A percentile compares a stretch with the other conserved stretches of the same genome.
Evolutionary conservation across 768 basidiomycete genomes (phyloP).

Genomic region (Mycena haematopus): DNA sequence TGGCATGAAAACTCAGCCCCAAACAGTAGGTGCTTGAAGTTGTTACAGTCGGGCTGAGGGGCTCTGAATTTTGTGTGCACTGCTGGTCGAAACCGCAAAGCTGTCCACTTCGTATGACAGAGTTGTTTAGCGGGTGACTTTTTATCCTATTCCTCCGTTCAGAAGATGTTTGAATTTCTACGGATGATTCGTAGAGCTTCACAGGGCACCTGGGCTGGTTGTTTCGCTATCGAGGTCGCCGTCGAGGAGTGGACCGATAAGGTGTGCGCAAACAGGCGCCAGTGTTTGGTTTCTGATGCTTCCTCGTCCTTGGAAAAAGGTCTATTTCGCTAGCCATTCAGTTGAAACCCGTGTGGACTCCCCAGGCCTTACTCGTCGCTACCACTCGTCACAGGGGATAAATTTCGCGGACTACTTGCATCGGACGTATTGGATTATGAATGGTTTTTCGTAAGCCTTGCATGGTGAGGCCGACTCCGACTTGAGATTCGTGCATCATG

Average conservation of each 20-base stretch:
- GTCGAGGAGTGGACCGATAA: background rate
- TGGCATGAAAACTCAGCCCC: background rate
- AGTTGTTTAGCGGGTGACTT: background rate
- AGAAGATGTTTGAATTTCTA: background rate
- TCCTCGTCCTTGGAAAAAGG: background rate
- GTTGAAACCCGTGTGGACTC: no score
- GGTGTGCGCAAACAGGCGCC: background rate
- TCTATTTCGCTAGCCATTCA: no score
- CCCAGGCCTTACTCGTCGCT: no score
- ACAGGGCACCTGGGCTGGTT: background rate
- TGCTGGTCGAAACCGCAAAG: background rate
- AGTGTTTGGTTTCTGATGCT: background rate
- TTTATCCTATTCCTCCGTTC: background rate
- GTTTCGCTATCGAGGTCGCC: background rate
- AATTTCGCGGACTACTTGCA: no score
- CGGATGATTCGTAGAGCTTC: background rate
- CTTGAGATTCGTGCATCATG: no score
- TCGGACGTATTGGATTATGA: no score
- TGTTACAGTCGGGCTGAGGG: background rate
- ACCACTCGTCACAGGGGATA: no score
- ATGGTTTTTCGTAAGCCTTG: no score
- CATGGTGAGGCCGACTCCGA: no score
- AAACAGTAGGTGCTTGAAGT: background rate
- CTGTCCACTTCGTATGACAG: background rate
- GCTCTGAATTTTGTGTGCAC: no score